Base-by-base conservation (phyloP, 2,329 filamentous ascomycete species). In the Ophiostoma quercus region DNA sequence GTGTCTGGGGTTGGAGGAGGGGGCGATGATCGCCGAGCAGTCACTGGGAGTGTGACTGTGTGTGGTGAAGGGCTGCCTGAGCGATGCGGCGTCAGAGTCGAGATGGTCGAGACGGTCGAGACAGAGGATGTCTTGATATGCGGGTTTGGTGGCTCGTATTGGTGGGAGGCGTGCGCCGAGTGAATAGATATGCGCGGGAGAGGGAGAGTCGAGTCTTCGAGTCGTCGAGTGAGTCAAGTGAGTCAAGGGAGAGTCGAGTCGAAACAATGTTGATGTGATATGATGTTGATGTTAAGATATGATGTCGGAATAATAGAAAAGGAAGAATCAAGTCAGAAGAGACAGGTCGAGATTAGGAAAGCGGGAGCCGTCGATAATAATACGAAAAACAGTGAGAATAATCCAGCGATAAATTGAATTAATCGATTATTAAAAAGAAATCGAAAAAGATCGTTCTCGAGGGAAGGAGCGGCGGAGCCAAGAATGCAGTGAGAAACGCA, bases 381-480 rank as follows among this genome's bases (percentile, higher is more conserved):
- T 65, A n/a, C 54, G 51, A 57, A 57, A 57, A 57, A 57, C 1
- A 57, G 51, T 3, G 16, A 47, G 41, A 47, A 47, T 47, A 54
- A 54, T 1, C 8, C 8, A n/a, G 22, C 11, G 16, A 14, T 25
- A 41, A 41, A 67, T 25, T 1, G n/a, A 41, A 47, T 47, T 47
- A 47, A 25, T 19, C 12, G 11, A 29, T n/a, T n/a, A n/a, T n/a
- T n/a, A 41, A 37, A 67, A 6, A 12, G 4, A 41, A 19, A 66
- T n/a, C 32, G 34, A 65, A 66, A 63, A 37, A 63, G 19, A 25
- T 32, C 57, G 57, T 29, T 62, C 22, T 22, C 2, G 34, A 65
- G 32, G 32, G 62, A 65, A 57, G 51, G 62, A 65, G 32, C 29
- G 32, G 34, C 62, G 62, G 62, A 65, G 32, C 34, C 62, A 65